These are phyloP conservation scores for Cyclotella cryptica DNA, from an alignment of 108 stramenopile species.

Conservation along the genomic window DNA sequence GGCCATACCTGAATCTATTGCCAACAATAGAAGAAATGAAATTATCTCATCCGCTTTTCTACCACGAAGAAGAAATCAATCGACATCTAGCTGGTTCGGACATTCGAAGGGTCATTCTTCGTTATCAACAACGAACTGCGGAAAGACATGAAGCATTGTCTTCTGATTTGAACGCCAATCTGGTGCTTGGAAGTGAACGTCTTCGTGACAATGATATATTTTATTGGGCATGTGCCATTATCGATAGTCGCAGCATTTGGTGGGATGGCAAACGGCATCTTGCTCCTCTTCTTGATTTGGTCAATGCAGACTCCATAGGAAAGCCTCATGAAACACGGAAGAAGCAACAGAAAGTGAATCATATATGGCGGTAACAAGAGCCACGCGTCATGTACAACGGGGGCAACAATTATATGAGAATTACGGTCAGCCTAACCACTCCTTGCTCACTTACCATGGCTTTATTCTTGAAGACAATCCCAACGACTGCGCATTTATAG, in stretches of 20 bases:
- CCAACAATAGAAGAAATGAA: slow-evolving; percentile 54
- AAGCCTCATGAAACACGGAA: slow-evolving; percentile 38
- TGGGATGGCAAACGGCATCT: slow-evolving; percentile 78
- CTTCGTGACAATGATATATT: slow-evolving; percentile 57
- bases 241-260: slow-evolving; percentile 82
- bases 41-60: too few species aligned
- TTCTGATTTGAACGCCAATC: slow-evolving; percentile 46
- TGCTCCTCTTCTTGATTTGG: slow-evolving; percentile 82
- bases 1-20: slow-evolving; percentile 75
- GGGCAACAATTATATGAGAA: slow-evolving; percentile 79
- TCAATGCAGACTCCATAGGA: slow-evolving; percentile 54
- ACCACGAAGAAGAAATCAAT: too few species aligned
- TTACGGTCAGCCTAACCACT: slow-evolving; percentile 82
- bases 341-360: background rate
- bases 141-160: slow-evolving; percentile 28
- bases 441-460: slow-evolving; percentile 77
- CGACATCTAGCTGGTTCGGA: slow-evolving; percentile 38
- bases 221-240: slow-evolving; percentile 72
- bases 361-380: slow-evolving; percentile 58
- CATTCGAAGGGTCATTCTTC: slow-evolving; percentile 41
- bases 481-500: slow-evolving; percentile 60
- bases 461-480: slow-evolving; percentile 67
- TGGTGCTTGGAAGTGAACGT: slow-evolving; percentile 52
- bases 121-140: slow-evolving; percentile 30
- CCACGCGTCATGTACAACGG: slow-evolving; percentile 45